Evolutionary conservation across 2,329 filamentous ascomycete genomes (phyloP).

Genomic region (Knufia fluminis): DNA sequence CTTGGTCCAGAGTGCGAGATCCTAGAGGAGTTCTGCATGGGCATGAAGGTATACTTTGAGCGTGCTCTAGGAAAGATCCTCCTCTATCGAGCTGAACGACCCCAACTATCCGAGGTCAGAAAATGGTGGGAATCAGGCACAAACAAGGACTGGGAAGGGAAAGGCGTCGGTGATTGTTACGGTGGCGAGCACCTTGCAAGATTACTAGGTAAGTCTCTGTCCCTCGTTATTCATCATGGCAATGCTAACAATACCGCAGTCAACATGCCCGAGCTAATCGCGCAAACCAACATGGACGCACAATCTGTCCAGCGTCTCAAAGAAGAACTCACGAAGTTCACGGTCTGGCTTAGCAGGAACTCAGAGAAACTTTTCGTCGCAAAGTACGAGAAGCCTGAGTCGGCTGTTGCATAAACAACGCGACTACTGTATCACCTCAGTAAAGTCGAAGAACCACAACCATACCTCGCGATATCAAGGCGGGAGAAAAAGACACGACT

Average conservation of each 20-base stretch:
- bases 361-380: constrained; percentile 62
- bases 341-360: constrained; percentile 72
- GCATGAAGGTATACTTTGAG: constrained; percentile 89
- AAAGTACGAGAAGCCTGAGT: constrained; percentile 33
- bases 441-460: too few species aligned
- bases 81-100: constrained; percentile 86
- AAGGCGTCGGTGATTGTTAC: constrained; percentile 71
- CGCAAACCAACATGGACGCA: constrained; percentile 95
- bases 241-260: constrained; percentile 43
- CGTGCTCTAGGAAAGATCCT: constrained; percentile 78
- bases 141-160: constrained; percentile 54
- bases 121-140: constrained; percentile 57
- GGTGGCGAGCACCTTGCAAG: constrained; percentile 86
- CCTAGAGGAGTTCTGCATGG: constrained; percentile 77
- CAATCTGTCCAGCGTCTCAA: constrained; percentile 81
- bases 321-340: constrained; percentile 81
- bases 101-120: constrained; percentile 57
- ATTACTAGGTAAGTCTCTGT: constrained; percentile 61
- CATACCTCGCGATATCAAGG: too few species aligned
- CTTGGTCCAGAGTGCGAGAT: constrained; percentile 68
- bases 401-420: constrained; percentile 13
- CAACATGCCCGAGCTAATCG: constrained; percentile 82
- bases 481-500: too few species aligned
- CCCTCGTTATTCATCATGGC: not conserved
- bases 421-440: too few species aligned